These are phyloP conservation scores for Hericium erinaceus DNA, from an alignment of 768 basidiomycete species.

Conservation along the genomic window DNA sequence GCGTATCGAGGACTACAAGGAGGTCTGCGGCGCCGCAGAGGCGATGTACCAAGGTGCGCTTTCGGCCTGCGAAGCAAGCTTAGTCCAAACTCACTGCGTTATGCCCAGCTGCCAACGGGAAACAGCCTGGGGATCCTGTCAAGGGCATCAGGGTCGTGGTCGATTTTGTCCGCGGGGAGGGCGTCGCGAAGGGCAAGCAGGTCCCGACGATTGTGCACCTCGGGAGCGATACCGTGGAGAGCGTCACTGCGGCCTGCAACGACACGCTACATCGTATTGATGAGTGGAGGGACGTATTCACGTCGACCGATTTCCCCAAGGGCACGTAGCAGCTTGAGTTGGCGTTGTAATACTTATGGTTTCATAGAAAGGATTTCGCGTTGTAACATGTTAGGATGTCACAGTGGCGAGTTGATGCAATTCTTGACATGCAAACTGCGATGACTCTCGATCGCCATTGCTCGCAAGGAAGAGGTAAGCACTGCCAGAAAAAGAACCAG, in stretches of 20 bases:
- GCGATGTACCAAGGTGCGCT: neutral
- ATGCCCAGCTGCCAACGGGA: neutral
- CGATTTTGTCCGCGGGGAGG: neutral
- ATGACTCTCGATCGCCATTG: too few relatives aligned
- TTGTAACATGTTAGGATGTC: too few relatives aligned
- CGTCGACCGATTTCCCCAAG: neutral
- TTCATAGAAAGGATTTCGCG: too few relatives aligned
- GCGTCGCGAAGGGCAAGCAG: neutral
- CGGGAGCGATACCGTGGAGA: neutral
- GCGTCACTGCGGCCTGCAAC: neutral
- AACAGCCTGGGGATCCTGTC: neutral
- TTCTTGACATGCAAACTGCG: too few relatives aligned
- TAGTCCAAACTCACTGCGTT: neutral
- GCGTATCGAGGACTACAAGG: conserved; percentile 22
- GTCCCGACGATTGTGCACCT: neutral
- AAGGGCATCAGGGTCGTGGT: neutral
- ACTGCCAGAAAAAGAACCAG: too few relatives aligned
- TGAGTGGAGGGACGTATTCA: neutral
- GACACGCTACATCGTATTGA: neutral
- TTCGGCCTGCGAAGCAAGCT: too few relatives aligned
- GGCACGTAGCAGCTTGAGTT: neutral
- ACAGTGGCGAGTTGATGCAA: too few relatives aligned
- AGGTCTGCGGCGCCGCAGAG: neutral
- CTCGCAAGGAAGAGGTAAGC: too few relatives aligned
- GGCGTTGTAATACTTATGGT: too few relatives aligned